Conservation (phyloP, 371 early-diverging fungal species). For the Circinella minor region DNA sequence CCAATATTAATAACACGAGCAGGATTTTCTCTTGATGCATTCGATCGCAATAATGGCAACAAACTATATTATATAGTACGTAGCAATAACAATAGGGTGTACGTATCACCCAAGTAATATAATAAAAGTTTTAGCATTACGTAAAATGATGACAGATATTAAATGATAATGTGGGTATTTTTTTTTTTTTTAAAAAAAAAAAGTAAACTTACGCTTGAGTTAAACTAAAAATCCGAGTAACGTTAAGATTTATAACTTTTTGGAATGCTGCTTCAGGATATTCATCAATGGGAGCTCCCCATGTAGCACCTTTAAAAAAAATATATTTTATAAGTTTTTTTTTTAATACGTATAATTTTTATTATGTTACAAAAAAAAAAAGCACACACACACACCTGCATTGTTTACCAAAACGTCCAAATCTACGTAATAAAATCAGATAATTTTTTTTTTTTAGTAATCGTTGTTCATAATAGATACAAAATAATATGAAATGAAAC, state of each 20-base stretch:
- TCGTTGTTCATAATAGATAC: too few relatives aligned
- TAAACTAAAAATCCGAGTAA: constrained; percentile 84
- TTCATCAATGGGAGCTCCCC: constrained; percentile 64
- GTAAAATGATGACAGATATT: too few relatives aligned
- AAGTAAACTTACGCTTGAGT: constrained; percentile 66
- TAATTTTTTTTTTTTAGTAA: too few relatives aligned
- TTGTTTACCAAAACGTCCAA: constrained; percentile 89
- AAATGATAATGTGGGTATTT: too few relatives aligned
- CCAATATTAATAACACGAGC: constrained; percentile 72
- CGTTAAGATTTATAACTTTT: constrained; percentile 88
- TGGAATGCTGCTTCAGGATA: constrained; percentile 76
- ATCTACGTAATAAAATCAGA: constrained; percentile 36
- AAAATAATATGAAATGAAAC: background rate
- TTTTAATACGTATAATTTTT: too few relatives aligned
- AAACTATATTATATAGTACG: constrained; percentile 34
- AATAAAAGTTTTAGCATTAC: too few relatives aligned
- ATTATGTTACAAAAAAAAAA: too few relatives aligned
- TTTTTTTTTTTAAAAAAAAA: background rate
- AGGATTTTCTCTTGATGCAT: constrained; percentile 60
- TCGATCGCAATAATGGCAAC: constrained; percentile 76
- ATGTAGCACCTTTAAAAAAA: constrained; percentile 66
- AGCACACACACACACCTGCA: constrained; percentile 68
- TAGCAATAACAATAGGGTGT: background rate
- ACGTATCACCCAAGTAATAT: too few relatives aligned
- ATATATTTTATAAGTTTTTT: too few relatives aligned